Evolutionary conservation across 345 rosid species (phyloP).

Genomic region (Zanthoxylum bungeanum): DNA sequence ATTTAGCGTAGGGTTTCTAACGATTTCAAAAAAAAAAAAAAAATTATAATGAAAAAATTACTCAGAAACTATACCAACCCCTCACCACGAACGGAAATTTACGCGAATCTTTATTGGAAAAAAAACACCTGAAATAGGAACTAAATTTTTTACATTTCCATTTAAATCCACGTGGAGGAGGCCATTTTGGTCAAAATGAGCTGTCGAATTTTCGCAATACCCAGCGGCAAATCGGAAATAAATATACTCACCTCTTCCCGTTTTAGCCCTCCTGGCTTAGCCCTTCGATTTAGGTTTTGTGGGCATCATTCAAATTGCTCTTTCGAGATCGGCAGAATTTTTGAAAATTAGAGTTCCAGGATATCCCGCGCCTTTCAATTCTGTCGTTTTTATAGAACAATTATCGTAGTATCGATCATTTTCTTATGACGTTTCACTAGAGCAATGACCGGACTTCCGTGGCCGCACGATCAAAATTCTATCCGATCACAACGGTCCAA

Average conservation of each 20-base stretch:
- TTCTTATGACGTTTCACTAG: slow-evolving; percentile 34
- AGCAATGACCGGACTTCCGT: slow-evolving; percentile 45
- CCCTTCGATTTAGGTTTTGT: not conserved
- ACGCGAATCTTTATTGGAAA: too few relatives aligned
- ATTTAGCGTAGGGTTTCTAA: too few relatives aligned
- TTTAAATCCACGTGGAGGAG: not conserved
- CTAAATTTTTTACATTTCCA: too few relatives aligned
- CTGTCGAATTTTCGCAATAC: too few relatives aligned
- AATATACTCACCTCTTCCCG: too few relatives aligned
- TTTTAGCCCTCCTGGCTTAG: not conserved
- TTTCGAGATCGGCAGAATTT: not conserved
- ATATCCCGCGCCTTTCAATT: not conserved
- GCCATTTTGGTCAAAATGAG: not conserved
- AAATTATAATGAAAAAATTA: too few relatives aligned
- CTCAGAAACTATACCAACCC: too few relatives aligned
- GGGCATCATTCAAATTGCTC: not conserved
- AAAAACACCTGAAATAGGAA: too few relatives aligned
- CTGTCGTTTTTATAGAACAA: not conserved
- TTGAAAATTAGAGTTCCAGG: slow-evolving; percentile 23
- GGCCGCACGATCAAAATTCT: slow-evolving; percentile 40
- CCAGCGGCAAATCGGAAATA: not conserved
- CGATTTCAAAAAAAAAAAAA: too few relatives aligned
- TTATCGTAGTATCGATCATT: not conserved
- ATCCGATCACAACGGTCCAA: slow-evolving; percentile 29
- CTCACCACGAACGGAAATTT: too few relatives aligned